Conservation (phyloP, 1,284 basidiomycete genomes). For the Porodaedalea pini region DNA sequence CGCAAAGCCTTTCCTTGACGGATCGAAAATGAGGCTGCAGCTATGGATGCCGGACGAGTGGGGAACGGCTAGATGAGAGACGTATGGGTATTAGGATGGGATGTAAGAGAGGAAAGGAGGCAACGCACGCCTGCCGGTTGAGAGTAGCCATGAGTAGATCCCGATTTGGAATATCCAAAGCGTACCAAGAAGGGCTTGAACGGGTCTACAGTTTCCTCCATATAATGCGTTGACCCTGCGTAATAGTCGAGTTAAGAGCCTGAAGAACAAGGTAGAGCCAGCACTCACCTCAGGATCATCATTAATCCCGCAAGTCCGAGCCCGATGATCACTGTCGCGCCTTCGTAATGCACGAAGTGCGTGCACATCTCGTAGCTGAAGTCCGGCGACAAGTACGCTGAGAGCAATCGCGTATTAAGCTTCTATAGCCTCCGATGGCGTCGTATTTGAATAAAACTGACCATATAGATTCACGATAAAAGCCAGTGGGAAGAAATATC, state of each 20-base stretch:
- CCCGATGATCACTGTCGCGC: slow-evolving; percentile 8
- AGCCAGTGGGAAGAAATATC: slow-evolving; percentile 18
- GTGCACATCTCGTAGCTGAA: slow-evolving; percentile 5
- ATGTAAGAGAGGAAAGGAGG: background rate
- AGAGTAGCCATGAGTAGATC: slow-evolving; percentile 10
- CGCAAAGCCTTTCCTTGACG: background rate
- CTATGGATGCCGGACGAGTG: slow-evolving; percentile 7
- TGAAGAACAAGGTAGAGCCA: background rate
- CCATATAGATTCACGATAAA: slow-evolving; percentile 19
- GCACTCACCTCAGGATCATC: slow-evolving; percentile 17
- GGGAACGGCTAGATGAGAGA: slow-evolving; percentile 6
- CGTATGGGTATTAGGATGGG: background rate
- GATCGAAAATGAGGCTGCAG: slow-evolving; percentile 16
- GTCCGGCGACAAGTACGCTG: slow-evolving; percentile 12
- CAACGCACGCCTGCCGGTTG: slow-evolving; percentile 7
- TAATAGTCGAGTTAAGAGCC: too few species aligned
- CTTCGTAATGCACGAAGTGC: slow-evolving; percentile 17
- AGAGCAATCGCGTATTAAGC: background rate
- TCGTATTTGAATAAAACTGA: background rate
- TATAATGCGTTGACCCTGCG: slow-evolving; percentile 19
- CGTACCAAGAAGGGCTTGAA: slow-evolving; percentile 7
- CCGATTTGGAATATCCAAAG: slow-evolving; percentile 11
- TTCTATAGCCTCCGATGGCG: background rate
- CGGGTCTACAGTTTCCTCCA: slow-evolving; percentile 1
- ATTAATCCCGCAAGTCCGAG: slow-evolving; percentile 14